These are phyloP conservation scores for Russula virescens DNA, from an alignment of 768 basidiomycete genomes.

Conservation along the genomic window DNA sequence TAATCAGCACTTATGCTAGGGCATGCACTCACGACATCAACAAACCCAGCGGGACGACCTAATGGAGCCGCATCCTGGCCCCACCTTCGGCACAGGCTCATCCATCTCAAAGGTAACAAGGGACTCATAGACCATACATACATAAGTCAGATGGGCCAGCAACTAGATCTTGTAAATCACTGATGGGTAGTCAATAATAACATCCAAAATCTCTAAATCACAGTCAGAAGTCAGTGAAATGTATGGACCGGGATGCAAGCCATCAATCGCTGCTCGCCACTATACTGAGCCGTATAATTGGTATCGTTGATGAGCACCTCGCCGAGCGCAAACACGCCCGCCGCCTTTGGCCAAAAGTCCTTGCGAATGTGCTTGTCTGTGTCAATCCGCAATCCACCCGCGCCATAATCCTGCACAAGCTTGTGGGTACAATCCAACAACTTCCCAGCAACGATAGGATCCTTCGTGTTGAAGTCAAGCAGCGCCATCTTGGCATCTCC, in stretches of 20 bases:
- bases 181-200: constrained; percentile 47
- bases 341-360: constrained; percentile 48
- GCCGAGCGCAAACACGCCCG: constrained; percentile 50
- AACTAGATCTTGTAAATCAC: too few relatives aligned
- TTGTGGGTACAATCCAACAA: constrained; percentile 44
- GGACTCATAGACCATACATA: too few relatives aligned
- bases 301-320: constrained; percentile 45
- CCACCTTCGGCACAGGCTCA: too few relatives aligned
- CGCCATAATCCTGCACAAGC: constrained; percentile 42
- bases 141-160: too few relatives aligned
- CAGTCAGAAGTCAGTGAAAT: neutral
- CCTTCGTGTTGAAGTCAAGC: constrained; percentile 53
- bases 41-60: too few relatives aligned
- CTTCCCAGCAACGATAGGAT: constrained; percentile 37
- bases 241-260: neutral
- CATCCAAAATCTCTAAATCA: constrained; percentile 36
- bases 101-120: too few relatives aligned
- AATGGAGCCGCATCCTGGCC: too few relatives aligned
- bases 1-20: too few relatives aligned
- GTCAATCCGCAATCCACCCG: constrained; percentile 55
- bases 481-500: constrained; percentile 50
- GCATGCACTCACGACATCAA: too few relatives aligned
- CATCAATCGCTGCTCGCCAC: constrained; percentile 35
- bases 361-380: constrained; percentile 52
- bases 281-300: constrained; percentile 37